Conservation (phyloP, 257 asterid species). For the Craterostigma plantagineum region DNA sequence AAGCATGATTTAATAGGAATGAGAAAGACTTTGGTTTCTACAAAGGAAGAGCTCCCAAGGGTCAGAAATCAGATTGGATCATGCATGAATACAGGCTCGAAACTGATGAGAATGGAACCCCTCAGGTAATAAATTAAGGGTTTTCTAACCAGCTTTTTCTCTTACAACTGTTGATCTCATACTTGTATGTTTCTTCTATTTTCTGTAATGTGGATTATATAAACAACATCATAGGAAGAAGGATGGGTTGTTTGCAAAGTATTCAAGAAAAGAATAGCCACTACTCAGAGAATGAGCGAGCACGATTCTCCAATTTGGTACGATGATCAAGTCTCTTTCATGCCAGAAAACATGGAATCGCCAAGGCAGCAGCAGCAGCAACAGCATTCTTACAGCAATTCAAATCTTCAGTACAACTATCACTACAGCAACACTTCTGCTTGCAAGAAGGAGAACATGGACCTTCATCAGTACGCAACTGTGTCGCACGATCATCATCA, state of each 20-base stretch:
- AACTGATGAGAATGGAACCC: constrained; percentile 57
- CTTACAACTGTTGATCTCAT: not conserved
- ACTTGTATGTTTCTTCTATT: not conserved
- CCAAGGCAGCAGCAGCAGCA: constrained; percentile 41
- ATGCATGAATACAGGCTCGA: constrained; percentile 91
- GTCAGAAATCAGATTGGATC: constrained; percentile 85
- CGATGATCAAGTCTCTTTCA: constrained; percentile 61
- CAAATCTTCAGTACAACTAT: constrained; percentile 14
- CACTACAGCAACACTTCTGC: constrained; percentile 12
- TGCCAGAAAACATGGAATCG: constrained; percentile 26
- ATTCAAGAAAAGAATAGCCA: constrained; percentile 59
- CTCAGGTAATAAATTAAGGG: constrained; percentile 48
- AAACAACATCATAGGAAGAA: constrained; percentile 54
- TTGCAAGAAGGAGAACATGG: constrained; percentile 38
- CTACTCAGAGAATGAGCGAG: constrained; percentile 33
- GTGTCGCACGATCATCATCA: constrained; percentile 19
- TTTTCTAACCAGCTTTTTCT: not conserved
- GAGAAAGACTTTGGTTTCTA: constrained; percentile 80
- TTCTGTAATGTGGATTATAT: no score
- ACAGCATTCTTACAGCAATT: constrained; percentile 7
- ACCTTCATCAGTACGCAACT: constrained; percentile 21
- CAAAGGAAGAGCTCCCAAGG: constrained; percentile 88
- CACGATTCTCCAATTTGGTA: constrained; percentile 77
- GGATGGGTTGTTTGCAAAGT: constrained; percentile 97
- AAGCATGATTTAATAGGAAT: constrained; percentile 67